These are phyloP conservation scores for Rusavskia elegans DNA, from an alignment of 495 filamentous ascomycete species.

Conservation along the genomic window DNA sequence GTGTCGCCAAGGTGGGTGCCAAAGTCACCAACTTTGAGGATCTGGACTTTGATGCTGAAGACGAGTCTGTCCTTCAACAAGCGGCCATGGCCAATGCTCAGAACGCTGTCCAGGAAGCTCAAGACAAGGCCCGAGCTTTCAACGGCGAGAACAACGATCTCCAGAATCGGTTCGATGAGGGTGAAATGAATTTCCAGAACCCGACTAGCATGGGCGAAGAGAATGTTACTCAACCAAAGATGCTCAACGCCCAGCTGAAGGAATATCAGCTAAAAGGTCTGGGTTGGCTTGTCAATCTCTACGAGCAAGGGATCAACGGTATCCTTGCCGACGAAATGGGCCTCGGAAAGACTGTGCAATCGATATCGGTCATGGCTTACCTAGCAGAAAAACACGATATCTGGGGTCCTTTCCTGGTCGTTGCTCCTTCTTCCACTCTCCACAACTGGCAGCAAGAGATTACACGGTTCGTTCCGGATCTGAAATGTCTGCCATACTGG, in stretches of 20 bases:
- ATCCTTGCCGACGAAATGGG: slow-evolving; percentile 99
- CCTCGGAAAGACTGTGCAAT: slow-evolving; percentile 97
- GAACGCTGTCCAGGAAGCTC: slow-evolving; percentile 86
- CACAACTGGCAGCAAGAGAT: slow-evolving; percentile 99
- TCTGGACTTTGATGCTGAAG: slow-evolving; percentile 89
- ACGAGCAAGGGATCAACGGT: slow-evolving; percentile 99
- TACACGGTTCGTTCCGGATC: slow-evolving; percentile 73
- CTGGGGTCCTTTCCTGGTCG: slow-evolving; percentile 95
- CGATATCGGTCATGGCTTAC: slow-evolving; percentile 98
- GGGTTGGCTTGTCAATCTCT: slow-evolving; percentile 97
- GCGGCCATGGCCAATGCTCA: slow-evolving; percentile 94
- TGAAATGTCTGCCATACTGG: slow-evolving; percentile 96
- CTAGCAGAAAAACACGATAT: slow-evolving; percentile 93
- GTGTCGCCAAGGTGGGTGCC: slow-evolving; percentile 34
- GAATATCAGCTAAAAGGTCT: slow-evolving; percentile 98
- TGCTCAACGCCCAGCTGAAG: slow-evolving; percentile 86
- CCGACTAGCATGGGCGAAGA: slow-evolving; percentile 74
- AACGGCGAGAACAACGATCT: slow-evolving; percentile 48
- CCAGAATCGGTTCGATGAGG: slow-evolving; percentile 42
- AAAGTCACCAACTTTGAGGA: slow-evolving; percentile 90
- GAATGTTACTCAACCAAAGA: slow-evolving; percentile 84
- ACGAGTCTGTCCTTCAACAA: slow-evolving; percentile 63
- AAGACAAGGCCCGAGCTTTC: slow-evolving; percentile 82
- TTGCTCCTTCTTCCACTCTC: slow-evolving; percentile 87
- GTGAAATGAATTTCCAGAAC: slow-evolving; percentile 99